Base-by-base conservation (phyloP, 495 filamentous ascomycete genomes). In the Aspergillus heteromorphus region DNA sequence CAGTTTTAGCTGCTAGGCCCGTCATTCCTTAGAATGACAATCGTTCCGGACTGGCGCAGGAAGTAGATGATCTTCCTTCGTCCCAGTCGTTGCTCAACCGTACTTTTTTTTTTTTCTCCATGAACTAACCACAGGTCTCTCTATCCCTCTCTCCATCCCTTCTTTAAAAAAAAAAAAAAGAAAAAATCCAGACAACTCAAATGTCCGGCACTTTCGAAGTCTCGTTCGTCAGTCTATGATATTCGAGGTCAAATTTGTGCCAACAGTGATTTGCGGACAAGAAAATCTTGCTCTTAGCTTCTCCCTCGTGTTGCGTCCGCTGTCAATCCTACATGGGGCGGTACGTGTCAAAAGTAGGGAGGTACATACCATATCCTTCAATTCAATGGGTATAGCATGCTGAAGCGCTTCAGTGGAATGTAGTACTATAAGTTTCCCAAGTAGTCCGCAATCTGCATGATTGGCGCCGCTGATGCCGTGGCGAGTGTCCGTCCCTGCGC, bases 281-380 rank as follows among this genome's bases (percentile, higher is more conserved):
- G 43, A 30, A 30, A 20, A 51, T 71, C 62, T 47, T 56, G 57
- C 59, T 65, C 62, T 50, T 58, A 57, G 51, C n/a, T 47, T 54
- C 73, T 76, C 71, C 68, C 68, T 71, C 74, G 73, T 77, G 73
- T 76, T 76, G 65, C 73, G 74, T 74, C 70, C 67, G 67, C 70
- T 65, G 48, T 65, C 62, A 48, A 47, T 65, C 19, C 27, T 21
- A 40, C 31, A 69, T 77, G 72, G 66, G 65, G 70, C 62, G 72
- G 69, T 73, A 64, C 73, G 74, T 77, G 74, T 76, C 74, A 72
- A 77, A 42, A 69, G 66, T 61, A 72, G 70, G 70, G 73, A 76
- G 74, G 66, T 72, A 77, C 73, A 77, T 75, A 61, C 60, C 57
- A 38, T 6, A 18, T 8, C 20, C 5, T 50, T 17, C n/a, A 49